Base-by-base conservation (phyloP, 2,329 filamentous ascomycete genomes). In the Monosporascus sp. region DNA sequence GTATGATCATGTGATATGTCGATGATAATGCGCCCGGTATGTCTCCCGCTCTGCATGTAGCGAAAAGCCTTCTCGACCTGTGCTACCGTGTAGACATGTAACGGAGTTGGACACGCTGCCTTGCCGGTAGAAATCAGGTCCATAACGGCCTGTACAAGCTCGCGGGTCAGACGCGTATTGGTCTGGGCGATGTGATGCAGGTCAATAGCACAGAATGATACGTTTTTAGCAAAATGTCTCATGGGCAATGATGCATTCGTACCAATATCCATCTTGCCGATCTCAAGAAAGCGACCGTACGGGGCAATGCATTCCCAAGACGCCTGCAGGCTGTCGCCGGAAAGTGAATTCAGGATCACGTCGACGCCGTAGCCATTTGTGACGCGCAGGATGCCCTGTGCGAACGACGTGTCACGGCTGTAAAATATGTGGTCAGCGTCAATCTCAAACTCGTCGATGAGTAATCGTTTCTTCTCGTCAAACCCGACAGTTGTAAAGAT, bases 211-310 rank as follows among this genome's bases (percentile, higher is more conserved):
- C 3, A 4, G 36, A 38, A 38, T n/a, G n/a, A n/a, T 4, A 38
- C 36, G 36, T 38, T 38, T 1, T 7, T 7, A 5, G 36, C 36
- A 18, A 39, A 39, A 2, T 8, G 5, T 5, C 5, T 2, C 37
- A 39, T 39, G 8, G 37, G 37, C 37, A 39, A 18, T 14, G 37
- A 6, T 8, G 37, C 5, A 18, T 39, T 8, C 5, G 37, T 8
- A 7, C 5, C 5, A 8, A 39, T 39, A 44, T 75, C 70, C 3
- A 64, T 60, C 55, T 70, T 73, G 4, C 71, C 71, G 22, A 76
- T 70, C 50, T 77, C 73, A 0, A 76, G 49, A 57, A 78, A 72
- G 2, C 63, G 65, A 0, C 73, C 75, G 47, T 70, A 73, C 1
- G 64, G 56, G 1, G 75, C 72, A 2, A 79, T 59, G 43, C 72